phyloP scores from a whole-genome alignment of 2,329 filamentous ascomycete genomes.

The Nigrograna mackinnonii region DNA sequence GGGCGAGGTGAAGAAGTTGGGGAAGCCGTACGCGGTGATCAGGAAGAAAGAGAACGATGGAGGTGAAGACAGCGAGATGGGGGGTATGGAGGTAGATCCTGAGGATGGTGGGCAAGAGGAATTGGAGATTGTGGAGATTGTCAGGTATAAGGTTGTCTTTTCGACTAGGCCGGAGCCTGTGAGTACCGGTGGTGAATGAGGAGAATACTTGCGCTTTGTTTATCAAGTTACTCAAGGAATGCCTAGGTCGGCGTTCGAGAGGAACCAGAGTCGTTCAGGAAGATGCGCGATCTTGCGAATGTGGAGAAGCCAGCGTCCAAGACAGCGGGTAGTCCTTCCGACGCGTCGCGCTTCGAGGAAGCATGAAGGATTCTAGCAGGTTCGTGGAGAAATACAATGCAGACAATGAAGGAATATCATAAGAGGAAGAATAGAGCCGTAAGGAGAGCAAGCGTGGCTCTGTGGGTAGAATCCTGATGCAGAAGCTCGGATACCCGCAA shows the following conservation, averaged over 20 bases:
- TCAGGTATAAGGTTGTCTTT: slow-evolving; percentile 87
- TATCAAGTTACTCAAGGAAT: no score
- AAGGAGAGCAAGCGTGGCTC: no score
- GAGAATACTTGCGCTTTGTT: slow-evolving; percentile 12
- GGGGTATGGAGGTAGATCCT: slow-evolving; percentile 22
- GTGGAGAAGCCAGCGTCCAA: no score
- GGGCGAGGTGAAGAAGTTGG: slow-evolving; percentile 87
- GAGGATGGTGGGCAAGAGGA: slow-evolving; percentile 45
- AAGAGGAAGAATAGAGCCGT: no score
- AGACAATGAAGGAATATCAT: no score
- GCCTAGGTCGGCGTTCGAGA: neutral
- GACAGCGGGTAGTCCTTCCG: no score
- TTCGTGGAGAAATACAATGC: no score
- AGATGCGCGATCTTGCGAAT: no score
- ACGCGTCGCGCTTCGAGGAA: no score
- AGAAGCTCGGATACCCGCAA: no score
- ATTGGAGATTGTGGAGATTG: slow-evolving; percentile 83
- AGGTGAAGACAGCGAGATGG: slow-evolving; percentile 28
- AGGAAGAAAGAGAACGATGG: slow-evolving; percentile 43
- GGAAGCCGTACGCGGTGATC: slow-evolving; percentile 78
- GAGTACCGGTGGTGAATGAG: slow-evolving; percentile 17
- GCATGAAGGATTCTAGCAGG: no score
- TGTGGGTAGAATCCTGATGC: no score
- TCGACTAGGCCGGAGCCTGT: slow-evolving; percentile 84
- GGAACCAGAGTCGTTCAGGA: neutral